These are phyloP conservation scores for Ceratocystis variospora DNA, from an alignment of 2,329 filamentous ascomycete species.

Conservation along the genomic window DNA sequence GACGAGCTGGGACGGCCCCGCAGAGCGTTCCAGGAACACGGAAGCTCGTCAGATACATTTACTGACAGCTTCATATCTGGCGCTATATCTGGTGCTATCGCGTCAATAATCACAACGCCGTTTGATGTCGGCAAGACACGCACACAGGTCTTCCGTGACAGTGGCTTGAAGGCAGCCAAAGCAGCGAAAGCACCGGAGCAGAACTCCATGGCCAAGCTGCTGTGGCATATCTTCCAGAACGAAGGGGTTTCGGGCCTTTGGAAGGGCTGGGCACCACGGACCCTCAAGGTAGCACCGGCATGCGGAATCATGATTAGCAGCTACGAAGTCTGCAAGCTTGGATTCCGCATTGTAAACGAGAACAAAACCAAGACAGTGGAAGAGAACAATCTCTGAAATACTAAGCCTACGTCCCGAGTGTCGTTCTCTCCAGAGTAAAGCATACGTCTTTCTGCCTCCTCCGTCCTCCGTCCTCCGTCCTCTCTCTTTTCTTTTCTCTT, in stretches of 20 bases:
- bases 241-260: conserved; percentile 75
- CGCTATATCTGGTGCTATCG: conserved; percentile 66
- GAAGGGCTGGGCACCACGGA: conserved; percentile 81
- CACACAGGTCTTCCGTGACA: conserved; percentile 66
- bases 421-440: not conserved
- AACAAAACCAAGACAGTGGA: conserved; percentile 21
- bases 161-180: conserved; percentile 24
- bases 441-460: not conserved
- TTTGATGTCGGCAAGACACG: conserved; percentile 97
- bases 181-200: conserved; percentile 53
- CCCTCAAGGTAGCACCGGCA: conserved; percentile 85
- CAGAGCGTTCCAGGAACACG: conserved; percentile 46
- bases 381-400: not conserved
- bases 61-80: conserved; percentile 82
- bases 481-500: not conserved
- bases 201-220: conserved; percentile 61
- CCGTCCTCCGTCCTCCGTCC: too few relatives aligned
- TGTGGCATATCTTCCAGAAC: conserved; percentile 81
- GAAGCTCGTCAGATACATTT: conserved; percentile 65
- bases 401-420: too few relatives aligned
- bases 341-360: conserved; percentile 63
- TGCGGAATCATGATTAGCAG: conserved; percentile 99
- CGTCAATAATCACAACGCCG: conserved; percentile 79
- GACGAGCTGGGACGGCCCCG: conserved; percentile 22
- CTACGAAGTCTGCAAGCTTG: conserved; percentile 89